Base-by-base conservation (phyloP, 2,329 filamentous ascomycete species). In the Aspergillus arachidicola region DNA sequence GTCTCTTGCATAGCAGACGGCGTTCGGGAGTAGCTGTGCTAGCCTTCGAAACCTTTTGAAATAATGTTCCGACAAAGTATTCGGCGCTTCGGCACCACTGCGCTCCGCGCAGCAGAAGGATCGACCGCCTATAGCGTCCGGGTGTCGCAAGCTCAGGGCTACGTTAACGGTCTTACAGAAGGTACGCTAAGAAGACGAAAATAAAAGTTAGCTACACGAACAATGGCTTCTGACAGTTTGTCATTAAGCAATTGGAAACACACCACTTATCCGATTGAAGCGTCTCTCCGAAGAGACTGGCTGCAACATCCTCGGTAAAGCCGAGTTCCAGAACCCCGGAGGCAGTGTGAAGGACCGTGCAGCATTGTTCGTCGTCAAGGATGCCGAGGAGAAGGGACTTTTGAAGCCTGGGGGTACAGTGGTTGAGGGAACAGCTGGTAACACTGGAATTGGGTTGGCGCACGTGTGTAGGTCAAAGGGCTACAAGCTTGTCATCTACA, bases 281-380 rank as follows among this genome's bases (percentile, higher is more conserved):
- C 87, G 85, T 65, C 89, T 98, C 70, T 98, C 94, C 46, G 88
- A 92, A 64, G 86, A 96, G 75, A 98, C 95, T 0, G 93, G 94
- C 68, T 98, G 95, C 85, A 91, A 96, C 72, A 84, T 99, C 63
- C 89, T 98, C 46, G 95, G 94, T 74, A 99, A 99, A 80, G 94
- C 95, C 72, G 95, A 99, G 79, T 99, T 99, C 82, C 95, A 96
- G 85, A 99, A 99, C 84, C 95, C 95, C 1, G 95, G 95, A 70
- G 95, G 95, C 64, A 94, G 90, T 60, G 90, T 99, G 77, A 99
- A 99, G 82, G 95, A 99, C 81, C 91, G 95, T 67, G 95, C 95
- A 2, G 95, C 95, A 4, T 87, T 97, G 56, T 99, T 92, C 81
- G 92, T 98, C 6, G 92, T 99, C 71, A 89, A 92, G 74, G 91